Evolutionary conservation across 768 basidiomycete genomes (phyloP).

Genomic region (Cystobasidiopsis lactophilus): DNA sequence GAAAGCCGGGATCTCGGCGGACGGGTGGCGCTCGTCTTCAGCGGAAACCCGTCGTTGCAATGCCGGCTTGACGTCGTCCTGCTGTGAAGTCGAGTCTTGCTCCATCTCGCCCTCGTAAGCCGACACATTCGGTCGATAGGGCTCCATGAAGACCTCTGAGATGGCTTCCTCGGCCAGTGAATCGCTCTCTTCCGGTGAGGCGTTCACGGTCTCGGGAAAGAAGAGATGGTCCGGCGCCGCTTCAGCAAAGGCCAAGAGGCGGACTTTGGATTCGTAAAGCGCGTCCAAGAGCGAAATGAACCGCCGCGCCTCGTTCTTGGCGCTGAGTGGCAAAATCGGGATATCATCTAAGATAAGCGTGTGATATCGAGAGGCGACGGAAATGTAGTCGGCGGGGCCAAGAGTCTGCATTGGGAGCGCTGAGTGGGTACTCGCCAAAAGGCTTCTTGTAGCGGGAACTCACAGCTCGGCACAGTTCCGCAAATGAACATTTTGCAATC

Average conservation of each 20-base stretch:
- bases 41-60: not conserved
- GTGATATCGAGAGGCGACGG: slow-evolving; percentile 32
- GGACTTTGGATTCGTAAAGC: slow-evolving; percentile 24
- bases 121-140: slow-evolving; percentile 37
- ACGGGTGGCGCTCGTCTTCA: slow-evolving; percentile 14
- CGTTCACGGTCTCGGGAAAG: slow-evolving; percentile 33
- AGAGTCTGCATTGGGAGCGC: slow-evolving; percentile 24
- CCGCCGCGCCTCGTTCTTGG: slow-evolving; percentile 39
- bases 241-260: slow-evolving; percentile 27
- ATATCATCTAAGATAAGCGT: slow-evolving; percentile 34
- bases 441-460: too few relatives aligned
- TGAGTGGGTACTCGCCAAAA: not conserved
- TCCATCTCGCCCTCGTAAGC: slow-evolving; percentile 28
- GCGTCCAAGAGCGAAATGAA: slow-evolving; percentile 43
- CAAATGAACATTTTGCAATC: slow-evolving; percentile 32
- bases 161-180: slow-evolving; percentile 31
- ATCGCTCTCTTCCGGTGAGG: slow-evolving; percentile 12
- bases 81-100: slow-evolving; percentile 23
- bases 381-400: slow-evolving; percentile 39
- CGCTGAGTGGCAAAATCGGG: slow-evolving; percentile 32
- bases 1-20: slow-evolving; percentile 25
- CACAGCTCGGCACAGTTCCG: slow-evolving; percentile 32
- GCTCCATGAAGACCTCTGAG: slow-evolving; percentile 28
- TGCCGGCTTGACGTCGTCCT: slow-evolving; percentile 13
- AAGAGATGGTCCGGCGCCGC: slow-evolving; percentile 31